These are phyloP conservation scores for Croton laevigatus DNA, from an alignment of 441 rosid genomes.

Conservation along the genomic window DNA sequence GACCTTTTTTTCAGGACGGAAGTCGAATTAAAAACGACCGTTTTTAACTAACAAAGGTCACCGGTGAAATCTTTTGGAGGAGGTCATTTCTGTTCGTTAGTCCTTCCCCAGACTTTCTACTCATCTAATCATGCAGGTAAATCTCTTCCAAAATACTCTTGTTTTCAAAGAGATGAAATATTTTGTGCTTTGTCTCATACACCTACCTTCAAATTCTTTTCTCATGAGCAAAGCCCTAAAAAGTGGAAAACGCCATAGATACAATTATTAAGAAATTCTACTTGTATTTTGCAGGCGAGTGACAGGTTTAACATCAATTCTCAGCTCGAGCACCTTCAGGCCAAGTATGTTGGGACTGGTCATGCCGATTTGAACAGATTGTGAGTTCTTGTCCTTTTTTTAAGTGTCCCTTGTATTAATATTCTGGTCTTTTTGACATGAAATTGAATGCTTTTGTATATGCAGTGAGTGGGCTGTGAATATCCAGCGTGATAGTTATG, in stretches of 20 bases:
- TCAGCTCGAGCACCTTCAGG: conserved; percentile 97
- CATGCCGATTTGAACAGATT: conserved; percentile 92
- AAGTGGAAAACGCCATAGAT: not conserved
- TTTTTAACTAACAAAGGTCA: too few relatives aligned
- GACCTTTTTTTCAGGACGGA: too few relatives aligned
- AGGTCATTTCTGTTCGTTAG: not conserved
- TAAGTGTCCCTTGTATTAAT: not conserved
- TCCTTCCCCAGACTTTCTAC: not conserved
- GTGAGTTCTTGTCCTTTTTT: conserved; percentile 39
- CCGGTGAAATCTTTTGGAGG: not conserved
- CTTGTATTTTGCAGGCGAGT: conserved; percentile 59
- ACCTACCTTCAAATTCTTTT: not conserved
- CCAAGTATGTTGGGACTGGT: conserved; percentile 93
- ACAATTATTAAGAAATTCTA: not conserved
- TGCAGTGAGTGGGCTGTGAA: conserved; percentile 92
- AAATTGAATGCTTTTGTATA: not conserved
- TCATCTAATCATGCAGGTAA: conserved; percentile 18
- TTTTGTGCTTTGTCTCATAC: not conserved
- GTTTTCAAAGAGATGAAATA: too few relatives aligned
- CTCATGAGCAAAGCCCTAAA: not conserved
- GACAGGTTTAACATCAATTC: conserved; percentile 97
- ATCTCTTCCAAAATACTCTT: not conserved
- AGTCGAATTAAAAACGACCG: too few relatives aligned
- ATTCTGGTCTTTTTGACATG: not conserved
- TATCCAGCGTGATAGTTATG: conserved; percentile 92